Evolutionary conservation across 1,284 basidiomycete genomes (phyloP), one percentile per base, ranked within the genome.

Genomic region (Ganoderma meredithae): DNA sequence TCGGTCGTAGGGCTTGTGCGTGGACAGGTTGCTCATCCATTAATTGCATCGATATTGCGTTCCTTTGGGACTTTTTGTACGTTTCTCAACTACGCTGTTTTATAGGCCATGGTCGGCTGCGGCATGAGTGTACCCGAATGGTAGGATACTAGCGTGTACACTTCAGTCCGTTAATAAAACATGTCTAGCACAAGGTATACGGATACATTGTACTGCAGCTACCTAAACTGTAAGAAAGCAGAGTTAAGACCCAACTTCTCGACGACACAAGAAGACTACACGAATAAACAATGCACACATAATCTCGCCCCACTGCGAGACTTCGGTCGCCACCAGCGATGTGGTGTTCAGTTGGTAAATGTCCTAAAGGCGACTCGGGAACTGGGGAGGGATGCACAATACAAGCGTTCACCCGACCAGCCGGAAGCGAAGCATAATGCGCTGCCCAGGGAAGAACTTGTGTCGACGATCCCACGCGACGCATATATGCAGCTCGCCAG

Each of bases 391-490:
- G 39, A 59, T 56, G 12, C n/a, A 33, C 19, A 7, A 36, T 2
- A 36, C 19, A 1, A n/a, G 7, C 3, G 58, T 36, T 59, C 33
- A 63, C 8, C 86, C 85, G n/a, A 87, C 75, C 67, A 88, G 79
- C 17, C 81, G 79, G 77, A 87, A 86, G 43, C 84, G 82, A 60
- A 88, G 77, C 68, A 87, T 81, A 9, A 82, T 84, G 64, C 84
- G 81, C 76, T 85, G 82, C 43, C 88, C 88, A 39, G 83, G 79
- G 72, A 88, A 82, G 70, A 83, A 80, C 15, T 63, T 73, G 73
- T 89, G 88, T 6, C 86, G 82, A 13, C 81, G 79, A 71, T 89
- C 87, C 15, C 84, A 83, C 15, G 87, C 73, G 36, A 87, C 79
- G 17, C 80, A 80, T 31, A 87, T 78, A 72, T 87, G 86, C 55